Evolutionary conservation across 345 rosid species (phyloP), one percentile per base, ranked within the genome.

Genomic region (Dovyalis caffra): DNA sequence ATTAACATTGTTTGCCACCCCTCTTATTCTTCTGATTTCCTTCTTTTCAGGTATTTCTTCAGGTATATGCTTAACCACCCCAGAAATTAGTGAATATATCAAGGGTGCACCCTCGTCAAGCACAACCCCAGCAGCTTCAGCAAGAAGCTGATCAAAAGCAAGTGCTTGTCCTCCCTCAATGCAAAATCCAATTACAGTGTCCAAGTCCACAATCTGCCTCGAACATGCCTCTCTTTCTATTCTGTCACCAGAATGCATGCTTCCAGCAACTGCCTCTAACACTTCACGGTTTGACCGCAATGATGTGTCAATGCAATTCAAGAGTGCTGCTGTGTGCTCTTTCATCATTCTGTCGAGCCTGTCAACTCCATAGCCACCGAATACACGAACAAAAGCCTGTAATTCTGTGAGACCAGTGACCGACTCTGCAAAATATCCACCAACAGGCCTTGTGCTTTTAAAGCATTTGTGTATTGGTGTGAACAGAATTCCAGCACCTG

Each of bases 351-450:
- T 87, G 78, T 95, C 97, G 40, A 95, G 85, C 74, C 90, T 87
- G 82, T 93, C 98, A 58, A 93, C 95, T 73, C 99, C 99, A 79
- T 95, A 95, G 75, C 93, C 92, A 70, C 99, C 99, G 70, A 93
- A 95, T 69, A 93, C 85, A 68, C 91, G 90, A 72, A 92, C 91
- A 84, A 95, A 93, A 11, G 98, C 92, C 74, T 86, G 88, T 79
- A 95, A 72, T 75, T 95, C 98, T 85, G 89, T 77, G 61, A 87
- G 88, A 78, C 90, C 99, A 64, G 98, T 91, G 76, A 95, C 97
- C 2, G 98, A 95, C 85, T 95, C 99, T 2, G 98, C 99, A 89
- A 93, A 95, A 83, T 93, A 95, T 81, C 99, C 99, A 73, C 97
- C 98, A 64, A 95, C 97, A 72, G 98, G 99, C 85, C 97, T 91